Evolutionary conservation across 495 filamentous ascomycete genomes (phyloP).

Genomic region (Cetradonia linearis): DNA sequence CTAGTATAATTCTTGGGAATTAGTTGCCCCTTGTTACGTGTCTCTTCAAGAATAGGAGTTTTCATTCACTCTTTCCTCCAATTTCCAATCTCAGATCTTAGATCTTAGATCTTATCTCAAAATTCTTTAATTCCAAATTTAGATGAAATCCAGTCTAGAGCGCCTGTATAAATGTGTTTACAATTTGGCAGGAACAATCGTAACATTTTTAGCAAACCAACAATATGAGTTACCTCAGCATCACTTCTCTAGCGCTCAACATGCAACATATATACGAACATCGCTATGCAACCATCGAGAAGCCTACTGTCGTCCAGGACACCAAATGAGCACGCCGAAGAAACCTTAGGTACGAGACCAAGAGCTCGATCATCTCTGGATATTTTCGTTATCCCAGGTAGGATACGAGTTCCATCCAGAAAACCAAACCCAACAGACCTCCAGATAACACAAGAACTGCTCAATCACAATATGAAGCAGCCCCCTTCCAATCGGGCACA

Average conservation of each 20-base stretch:
- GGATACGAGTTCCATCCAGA: conserved; percentile 20
- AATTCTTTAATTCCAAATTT: not conserved
- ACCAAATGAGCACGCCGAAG: not conserved
- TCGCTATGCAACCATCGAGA: conserved; percentile 22
- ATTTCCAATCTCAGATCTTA: not conserved
- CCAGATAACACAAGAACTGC: conserved; percentile 23
- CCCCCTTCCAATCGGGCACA: not conserved
- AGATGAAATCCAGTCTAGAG: not conserved
- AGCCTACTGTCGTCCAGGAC: conserved; percentile 1
- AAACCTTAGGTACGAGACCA: not conserved
- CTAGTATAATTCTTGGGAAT: not conserved
- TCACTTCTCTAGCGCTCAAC: conserved; percentile 9
- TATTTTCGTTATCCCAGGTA: conserved; percentile 21
- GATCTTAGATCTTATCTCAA: not conserved
- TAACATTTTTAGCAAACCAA: not conserved
- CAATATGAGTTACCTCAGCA: conserved; percentile 6
- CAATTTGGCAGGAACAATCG: conserved; percentile 11
- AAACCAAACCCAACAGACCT: conserved; percentile 18
- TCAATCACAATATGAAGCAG: conserved; percentile 12
- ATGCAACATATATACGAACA: conserved; percentile 21
- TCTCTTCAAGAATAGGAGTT: not conserved
- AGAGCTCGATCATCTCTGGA: conserved; percentile 20
- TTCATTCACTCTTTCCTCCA: conserved; percentile 11
- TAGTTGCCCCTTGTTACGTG: not conserved
- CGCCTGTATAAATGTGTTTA: not conserved